These are phyloP conservation scores for Botrytis pseudocinerea DNA, from an alignment of 2,329 filamentous ascomycete species.

Conservation along the genomic window DNA sequence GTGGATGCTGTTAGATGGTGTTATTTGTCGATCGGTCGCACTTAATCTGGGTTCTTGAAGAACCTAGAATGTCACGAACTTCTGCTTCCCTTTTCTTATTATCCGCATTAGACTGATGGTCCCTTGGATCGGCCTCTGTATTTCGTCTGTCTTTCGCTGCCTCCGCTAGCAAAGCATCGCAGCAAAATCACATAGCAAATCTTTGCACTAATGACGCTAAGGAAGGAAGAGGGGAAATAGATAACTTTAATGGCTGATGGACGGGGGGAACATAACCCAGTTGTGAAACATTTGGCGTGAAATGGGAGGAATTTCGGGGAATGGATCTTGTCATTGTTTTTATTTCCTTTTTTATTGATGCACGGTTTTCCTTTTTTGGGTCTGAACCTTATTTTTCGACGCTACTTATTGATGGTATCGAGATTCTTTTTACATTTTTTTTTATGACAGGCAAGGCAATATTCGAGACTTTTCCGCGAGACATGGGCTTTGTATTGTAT, in stretches of 20 bases:
- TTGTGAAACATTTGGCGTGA: conserved; percentile 36
- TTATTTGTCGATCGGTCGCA: conserved; percentile 17
- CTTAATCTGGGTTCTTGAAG: conserved; percentile 24
- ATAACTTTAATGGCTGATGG: conserved; percentile 39
- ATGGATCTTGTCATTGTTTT: conserved; percentile 28
- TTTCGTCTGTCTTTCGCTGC: conserved; percentile 35
- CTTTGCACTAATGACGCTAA: conserved; percentile 26
- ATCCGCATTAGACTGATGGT: conserved; percentile 39
- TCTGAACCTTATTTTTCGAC: conserved; percentile 20
- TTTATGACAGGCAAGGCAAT: conserved; percentile 27
- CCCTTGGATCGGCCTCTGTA: conserved; percentile 37
- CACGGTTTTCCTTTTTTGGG: conserved; percentile 22
- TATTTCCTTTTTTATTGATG: conserved; percentile 25
- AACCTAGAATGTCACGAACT: conserved; percentile 30
- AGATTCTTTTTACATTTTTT: conserved; percentile 25
- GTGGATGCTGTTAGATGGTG: conserved; percentile 80
- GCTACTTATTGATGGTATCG: conserved; percentile 18
- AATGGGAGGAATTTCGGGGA: conserved; percentile 30
- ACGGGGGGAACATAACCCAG: conserved; percentile 28
- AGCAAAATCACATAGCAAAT: conserved; percentile 28
- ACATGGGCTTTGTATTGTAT: conserved; percentile 19
- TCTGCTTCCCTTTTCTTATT: conserved; percentile 34
- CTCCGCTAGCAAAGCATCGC: conserved; percentile 27
- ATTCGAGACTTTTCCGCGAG: conserved; percentile 21
- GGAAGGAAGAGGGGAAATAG: conserved; percentile 30